Evolutionary conservation across 2,329 filamentous ascomycete genomes (phyloP).

Genomic region (Daldinia sp.): DNA sequence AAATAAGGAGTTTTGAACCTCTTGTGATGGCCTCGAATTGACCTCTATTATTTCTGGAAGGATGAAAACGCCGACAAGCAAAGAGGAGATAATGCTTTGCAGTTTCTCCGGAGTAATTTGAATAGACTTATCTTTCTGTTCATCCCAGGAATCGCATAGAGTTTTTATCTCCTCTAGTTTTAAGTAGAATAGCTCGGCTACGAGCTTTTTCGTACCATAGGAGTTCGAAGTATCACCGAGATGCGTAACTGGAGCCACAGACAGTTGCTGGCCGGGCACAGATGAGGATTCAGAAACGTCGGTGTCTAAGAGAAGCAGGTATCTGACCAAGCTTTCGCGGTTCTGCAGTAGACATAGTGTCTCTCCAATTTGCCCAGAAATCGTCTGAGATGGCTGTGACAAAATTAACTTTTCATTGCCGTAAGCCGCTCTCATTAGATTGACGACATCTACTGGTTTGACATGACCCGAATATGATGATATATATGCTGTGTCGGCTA

Average conservation of each 20-base stretch:
- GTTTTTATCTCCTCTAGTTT: slow-evolving; percentile 64
- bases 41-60: slow-evolving; percentile 61
- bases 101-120: slow-evolving; percentile 66
- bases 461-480: slow-evolving; percentile 73
- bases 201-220: slow-evolving; percentile 62
- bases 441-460: slow-evolving; percentile 73
- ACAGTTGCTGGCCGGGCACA: slow-evolving; percentile 14
- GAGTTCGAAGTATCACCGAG: slow-evolving; percentile 54
- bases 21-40: slow-evolving; percentile 62
- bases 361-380: slow-evolving; percentile 63
- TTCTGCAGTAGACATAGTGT: slow-evolving; percentile 60
- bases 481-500: slow-evolving; percentile 76
- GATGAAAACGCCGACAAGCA: slow-evolving; percentile 60
- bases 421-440: slow-evolving; percentile 76
- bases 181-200: slow-evolving; percentile 66
- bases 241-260: slow-evolving; percentile 35
- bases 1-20: slow-evolving; percentile 60
- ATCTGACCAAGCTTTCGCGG: slow-evolving; percentile 61
- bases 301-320: slow-evolving; percentile 66
- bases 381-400: slow-evolving; percentile 52
- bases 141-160: slow-evolving; percentile 62
- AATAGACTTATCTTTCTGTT: slow-evolving; percentile 58
- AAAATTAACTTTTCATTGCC: slow-evolving; percentile 59
- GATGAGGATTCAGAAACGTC: slow-evolving; percentile 26
- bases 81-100: slow-evolving; percentile 64